phyloP scores from a whole-genome alignment of 2,329 filamentous ascomycete genomes.

The Tolypocladium tropicale region DNA sequence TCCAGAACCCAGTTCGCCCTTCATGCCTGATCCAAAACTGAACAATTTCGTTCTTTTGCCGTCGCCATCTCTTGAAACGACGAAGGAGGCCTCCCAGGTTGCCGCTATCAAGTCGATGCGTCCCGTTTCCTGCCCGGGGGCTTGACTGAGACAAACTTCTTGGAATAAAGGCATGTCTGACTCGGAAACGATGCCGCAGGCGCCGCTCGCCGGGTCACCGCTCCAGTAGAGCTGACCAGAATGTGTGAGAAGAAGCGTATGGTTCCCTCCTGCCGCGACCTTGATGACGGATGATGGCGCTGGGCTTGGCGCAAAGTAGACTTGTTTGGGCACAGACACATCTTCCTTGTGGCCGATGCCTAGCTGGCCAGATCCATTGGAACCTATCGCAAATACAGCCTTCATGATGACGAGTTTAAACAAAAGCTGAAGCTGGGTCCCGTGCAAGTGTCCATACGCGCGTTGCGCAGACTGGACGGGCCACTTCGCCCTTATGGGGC shows the following conservation, averaged over 20 bases:
- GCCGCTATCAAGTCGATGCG: constrained; percentile 45
- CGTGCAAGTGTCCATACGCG: too few relatives aligned
- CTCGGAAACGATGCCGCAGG: constrained; percentile 36
- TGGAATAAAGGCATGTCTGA: constrained; percentile 27
- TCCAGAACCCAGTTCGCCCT: constrained; percentile 64
- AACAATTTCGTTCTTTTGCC: constrained; percentile 41
- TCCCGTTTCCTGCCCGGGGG: constrained; percentile 17
- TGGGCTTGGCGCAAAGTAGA: constrained; percentile 39
- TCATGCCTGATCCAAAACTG: constrained; percentile 54
- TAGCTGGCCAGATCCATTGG: constrained; percentile 67
- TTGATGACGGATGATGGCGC: constrained; percentile 24
- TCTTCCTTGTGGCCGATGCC: constrained; percentile 63
- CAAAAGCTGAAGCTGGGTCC: background rate
- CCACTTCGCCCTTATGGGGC: background rate
- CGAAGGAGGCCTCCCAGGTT: constrained; percentile 67
- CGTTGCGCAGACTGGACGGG: too few relatives aligned
- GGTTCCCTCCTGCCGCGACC: constrained; percentile 66
- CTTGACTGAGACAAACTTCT: constrained; percentile 22
- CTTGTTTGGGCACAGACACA: constrained; percentile 54
- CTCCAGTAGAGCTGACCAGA: constrained; percentile 52
- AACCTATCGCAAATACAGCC: constrained; percentile 59
- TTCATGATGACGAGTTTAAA: constrained; percentile 23
- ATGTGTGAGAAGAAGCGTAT: constrained; percentile 63
- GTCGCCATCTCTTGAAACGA: constrained; percentile 39
- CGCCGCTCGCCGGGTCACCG: constrained; percentile 47